phyloP scores from a whole-genome alignment of 75 land plant genomes.

The Cryptomeria japonica region DNA sequence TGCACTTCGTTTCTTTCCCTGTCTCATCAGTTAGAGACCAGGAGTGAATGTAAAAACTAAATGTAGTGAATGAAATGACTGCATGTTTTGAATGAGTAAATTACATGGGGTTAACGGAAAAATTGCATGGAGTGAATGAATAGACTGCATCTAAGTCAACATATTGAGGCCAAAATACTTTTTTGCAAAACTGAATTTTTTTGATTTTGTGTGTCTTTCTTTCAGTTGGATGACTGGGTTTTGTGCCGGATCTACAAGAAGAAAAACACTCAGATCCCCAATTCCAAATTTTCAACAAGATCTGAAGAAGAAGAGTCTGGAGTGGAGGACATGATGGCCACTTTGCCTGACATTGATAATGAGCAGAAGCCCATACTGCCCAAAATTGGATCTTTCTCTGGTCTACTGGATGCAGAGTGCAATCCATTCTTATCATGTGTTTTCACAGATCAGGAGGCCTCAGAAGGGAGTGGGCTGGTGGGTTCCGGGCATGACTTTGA shows the following conservation, averaged over 20 bases:
- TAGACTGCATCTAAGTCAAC: not conserved
- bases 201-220: not conserved
- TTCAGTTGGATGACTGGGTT: constrained; percentile 49
- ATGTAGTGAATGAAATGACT: too few species aligned
- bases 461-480: not conserved
- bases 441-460: not conserved
- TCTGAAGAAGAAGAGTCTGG: not conserved
- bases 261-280: constrained; percentile 1
- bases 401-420: not conserved
- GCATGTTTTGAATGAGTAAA: too few species aligned
- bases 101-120: too few species aligned
- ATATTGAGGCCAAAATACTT: not conserved
- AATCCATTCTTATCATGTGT: not conserved
- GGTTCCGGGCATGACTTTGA: not conserved
- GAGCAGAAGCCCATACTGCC: not conserved
- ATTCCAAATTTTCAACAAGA: not conserved
- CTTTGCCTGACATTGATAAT: not conserved
- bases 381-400: constrained; percentile 2
- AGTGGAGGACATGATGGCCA: constrained; percentile 7
- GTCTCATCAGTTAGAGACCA: not conserved
- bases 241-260: constrained; percentile 51
- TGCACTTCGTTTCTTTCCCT: not conserved
- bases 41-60: too few species aligned
- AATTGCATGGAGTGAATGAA: not conserved
- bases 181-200: not conserved